Evolutionary conservation across 176 grass and related monocot genomes (phyloP), one percentile per base, ranked within the genome.

Genomic region (Zoysia japonica): DNA sequence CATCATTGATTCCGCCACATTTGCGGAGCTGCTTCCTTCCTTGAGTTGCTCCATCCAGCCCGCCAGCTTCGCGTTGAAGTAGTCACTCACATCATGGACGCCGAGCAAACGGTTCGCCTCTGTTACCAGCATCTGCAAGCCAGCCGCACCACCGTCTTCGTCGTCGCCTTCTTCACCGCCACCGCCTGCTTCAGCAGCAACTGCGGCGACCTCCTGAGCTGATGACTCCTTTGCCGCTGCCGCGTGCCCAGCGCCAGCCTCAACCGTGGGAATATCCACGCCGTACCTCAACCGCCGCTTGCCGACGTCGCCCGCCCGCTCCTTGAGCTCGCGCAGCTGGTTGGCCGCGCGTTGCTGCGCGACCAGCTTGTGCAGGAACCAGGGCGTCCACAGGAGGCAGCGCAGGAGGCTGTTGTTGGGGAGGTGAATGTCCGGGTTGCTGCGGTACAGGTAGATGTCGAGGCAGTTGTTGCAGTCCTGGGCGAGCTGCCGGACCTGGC

Each of bases 391-490:
- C 41, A 46, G 36, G 43, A 9, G 10, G 67, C 49, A 49, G 67
- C 1, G 10, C 56, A 0, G 2, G 41, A 44, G 1, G 43, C 3
- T 12, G 1, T 7, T 19, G 19, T 15, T 70, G 10, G 67, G 19
- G 6, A 19, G 74, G 19, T 48, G 44, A 11, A 63, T 0, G 3
- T 7, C 12, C 2, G 57, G 11, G 10, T 48, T 47, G 12, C 56
- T 13, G 43, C 43, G 10, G 17, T 3, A 59, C 0, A 76, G 19
- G 57, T 62, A 76, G 57, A 5, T 5, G 57, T 62, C 73, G 5
- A 76, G 47, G 56, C 73, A 36, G 55, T 61, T 45, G 72, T 11
- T 75, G 42, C 55, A 75, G 72, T 75, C 72, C 10, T 47, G 2
- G 55, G 72, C 72, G 11, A 75, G 72, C 10, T 14, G 10, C 9